Conservation (phyloP, 805 yeast species). For the Blastobotrys americana region DNA sequence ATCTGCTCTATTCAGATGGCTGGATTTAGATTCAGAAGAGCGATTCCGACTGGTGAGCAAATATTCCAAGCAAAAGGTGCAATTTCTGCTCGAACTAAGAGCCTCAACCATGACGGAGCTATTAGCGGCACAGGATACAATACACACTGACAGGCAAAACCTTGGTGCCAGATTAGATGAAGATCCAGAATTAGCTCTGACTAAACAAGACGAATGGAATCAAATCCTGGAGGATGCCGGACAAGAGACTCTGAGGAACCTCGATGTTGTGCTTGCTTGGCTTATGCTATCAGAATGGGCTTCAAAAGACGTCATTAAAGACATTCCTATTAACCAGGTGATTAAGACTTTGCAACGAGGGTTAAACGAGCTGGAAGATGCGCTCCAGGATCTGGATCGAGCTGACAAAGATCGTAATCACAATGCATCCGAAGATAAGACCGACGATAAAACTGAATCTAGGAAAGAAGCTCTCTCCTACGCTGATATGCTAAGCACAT, state of each 20-base stretch:
- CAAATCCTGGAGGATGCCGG: background rate
- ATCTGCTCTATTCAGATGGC: slow-evolving; percentile 11
- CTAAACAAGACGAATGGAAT: background rate
- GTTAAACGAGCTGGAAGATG: background rate
- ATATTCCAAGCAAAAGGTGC: background rate
- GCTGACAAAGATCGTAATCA: background rate
- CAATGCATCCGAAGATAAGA: too few relatives aligned
- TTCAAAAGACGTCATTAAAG: background rate
- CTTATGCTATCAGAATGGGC: background rate
- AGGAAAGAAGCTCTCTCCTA: background rate
- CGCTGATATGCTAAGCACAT: background rate
- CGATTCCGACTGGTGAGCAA: background rate
- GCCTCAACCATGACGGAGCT: background rate
- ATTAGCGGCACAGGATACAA: background rate
- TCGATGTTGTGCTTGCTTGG: background rate
- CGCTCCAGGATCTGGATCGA: background rate
- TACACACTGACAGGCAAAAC: background rate
- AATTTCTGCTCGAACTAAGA: background rate
- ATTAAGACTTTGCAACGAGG: background rate
- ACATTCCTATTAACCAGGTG: background rate
- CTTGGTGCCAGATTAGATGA: background rate
- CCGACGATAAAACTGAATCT: too few relatives aligned
- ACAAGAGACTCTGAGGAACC: background rate
- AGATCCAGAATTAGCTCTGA: background rate
- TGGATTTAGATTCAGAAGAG: slow-evolving; percentile 9